A percentile compares a stretch with the other conserved stretches of the same genome.
phyloP scores from a whole-genome alignment of 2,329 filamentous ascomycete species.

The Aspergillus sp. region DNA sequence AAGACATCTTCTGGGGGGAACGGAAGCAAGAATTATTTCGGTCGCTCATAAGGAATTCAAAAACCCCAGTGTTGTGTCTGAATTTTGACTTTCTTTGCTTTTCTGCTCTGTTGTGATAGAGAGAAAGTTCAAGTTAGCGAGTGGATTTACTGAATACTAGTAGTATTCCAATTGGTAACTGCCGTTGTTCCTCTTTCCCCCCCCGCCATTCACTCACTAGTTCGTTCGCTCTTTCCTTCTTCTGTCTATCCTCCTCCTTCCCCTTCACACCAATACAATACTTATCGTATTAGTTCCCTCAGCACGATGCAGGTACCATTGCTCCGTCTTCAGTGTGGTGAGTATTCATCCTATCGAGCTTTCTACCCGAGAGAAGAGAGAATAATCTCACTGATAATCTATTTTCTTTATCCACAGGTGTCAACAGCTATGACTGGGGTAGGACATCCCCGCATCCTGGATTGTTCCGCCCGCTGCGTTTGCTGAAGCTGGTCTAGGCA shows the following conservation, averaged over 20 bases:
- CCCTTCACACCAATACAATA: background rate
- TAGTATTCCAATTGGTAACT: background rate
- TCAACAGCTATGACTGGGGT: conserved; percentile 99
- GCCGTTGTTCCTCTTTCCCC: background rate
- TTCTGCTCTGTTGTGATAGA: background rate
- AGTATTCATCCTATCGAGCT: conserved; percentile 16
- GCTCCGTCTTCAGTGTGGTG: conserved; percentile 69
- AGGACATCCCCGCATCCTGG: conserved; percentile 26
- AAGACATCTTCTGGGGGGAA: background rate
- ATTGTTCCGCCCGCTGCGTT: background rate
- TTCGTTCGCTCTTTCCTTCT: background rate
- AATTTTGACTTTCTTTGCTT: background rate
- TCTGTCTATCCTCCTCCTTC: background rate
- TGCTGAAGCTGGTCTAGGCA: conserved; percentile 58
- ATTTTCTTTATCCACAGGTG: conserved; percentile 57
- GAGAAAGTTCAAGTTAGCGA: background rate
- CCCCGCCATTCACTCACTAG: conserved; percentile 2
- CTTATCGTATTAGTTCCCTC: background rate
- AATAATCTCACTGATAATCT: background rate
- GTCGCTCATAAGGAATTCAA: too few species aligned
- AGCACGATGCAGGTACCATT: conserved; percentile 72
- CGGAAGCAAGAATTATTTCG: background rate
- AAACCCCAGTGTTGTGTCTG: background rate
- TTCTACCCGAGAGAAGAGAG: background rate
- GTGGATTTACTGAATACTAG: background rate